A percentile compares a stretch with the other conserved stretches of the same genome.
These are phyloP conservation scores for Clonostachys sp. DNA, from an alignment of 2,329 filamentous ascomycete genomes.

Conservation along the genomic window DNA sequence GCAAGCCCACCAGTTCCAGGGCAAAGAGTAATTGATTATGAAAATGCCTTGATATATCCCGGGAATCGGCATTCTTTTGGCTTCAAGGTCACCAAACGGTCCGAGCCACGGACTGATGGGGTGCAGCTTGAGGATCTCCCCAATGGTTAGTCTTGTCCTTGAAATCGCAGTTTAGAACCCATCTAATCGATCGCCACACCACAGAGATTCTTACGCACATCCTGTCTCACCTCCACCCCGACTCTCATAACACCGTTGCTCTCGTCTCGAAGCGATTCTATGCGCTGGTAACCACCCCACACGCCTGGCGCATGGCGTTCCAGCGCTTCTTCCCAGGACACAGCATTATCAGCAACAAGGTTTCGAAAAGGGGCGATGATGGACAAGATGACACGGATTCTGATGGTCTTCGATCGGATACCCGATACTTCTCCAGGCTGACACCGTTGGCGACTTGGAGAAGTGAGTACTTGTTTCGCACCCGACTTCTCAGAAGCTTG, in stretches of 20 bases:
- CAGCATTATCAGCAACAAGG: conserved; percentile 26
- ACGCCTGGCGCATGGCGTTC: conserved; percentile 92
- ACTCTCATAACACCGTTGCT: conserved; percentile 76
- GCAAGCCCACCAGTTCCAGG: conserved; percentile 31
- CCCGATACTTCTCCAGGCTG: conserved; percentile 76
- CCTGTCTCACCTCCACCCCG: conserved; percentile 81
- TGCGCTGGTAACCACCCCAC: conserved; percentile 79
- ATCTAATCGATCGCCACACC: conserved; percentile 7
- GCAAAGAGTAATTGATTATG: conserved; percentile 55
- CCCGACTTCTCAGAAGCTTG: conserved; percentile 76
- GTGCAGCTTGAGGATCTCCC: conserved; percentile 59
- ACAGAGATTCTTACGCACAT: conserved; percentile 89
- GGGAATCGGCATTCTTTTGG: conserved; percentile 41
- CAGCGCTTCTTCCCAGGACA: conserved; percentile 83
- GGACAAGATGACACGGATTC: conserved; percentile 38
- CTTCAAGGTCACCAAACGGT: conserved; percentile 51
- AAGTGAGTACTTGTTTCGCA: conserved; percentile 90
- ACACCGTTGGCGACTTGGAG: conserved; percentile 87
- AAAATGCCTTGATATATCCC: conserved; percentile 48
- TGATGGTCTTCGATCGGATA: conserved; percentile 63
- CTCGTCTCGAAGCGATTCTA: conserved; percentile 88
- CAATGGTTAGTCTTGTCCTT: conserved; percentile 59
- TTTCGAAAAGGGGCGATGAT: conserved; percentile 24
- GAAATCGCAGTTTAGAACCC: neutral
- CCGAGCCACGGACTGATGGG: conserved; percentile 28